Evolutionary conservation across 2,329 filamentous ascomycete species (phyloP).

Genomic region (Botrytis cinerea): DNA sequence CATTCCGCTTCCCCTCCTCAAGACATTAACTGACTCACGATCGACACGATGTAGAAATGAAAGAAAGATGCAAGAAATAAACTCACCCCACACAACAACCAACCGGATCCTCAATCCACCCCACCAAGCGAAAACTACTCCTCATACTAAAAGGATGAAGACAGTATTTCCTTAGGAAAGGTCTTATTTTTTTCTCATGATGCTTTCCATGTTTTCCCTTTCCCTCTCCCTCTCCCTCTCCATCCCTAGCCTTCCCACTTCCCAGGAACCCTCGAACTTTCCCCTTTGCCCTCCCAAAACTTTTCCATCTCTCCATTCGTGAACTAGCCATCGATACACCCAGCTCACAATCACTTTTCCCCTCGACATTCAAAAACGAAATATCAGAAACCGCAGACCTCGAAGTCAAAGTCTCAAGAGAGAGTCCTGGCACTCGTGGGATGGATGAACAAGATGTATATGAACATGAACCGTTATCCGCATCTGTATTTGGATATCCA

Average conservation of each 20-base stretch:
- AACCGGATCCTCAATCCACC: constrained; percentile 3
- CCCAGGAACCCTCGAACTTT: not conserved
- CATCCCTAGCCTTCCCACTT: not conserved
- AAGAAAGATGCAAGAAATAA: not conserved
- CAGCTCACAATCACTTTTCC: too few relatives aligned
- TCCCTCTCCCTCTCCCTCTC: not conserved
- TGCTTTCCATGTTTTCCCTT: not conserved
- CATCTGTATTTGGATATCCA: not conserved
- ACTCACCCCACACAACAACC: not conserved
- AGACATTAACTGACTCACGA: not conserved
- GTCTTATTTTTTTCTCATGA: not conserved
- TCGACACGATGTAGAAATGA: not conserved
- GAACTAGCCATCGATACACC: not conserved
- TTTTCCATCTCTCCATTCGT: not conserved
- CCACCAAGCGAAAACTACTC: not conserved
- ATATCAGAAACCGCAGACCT: not conserved
- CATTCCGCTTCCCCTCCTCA: not conserved
- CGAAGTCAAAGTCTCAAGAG: not conserved
- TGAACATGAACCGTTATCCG: not conserved
- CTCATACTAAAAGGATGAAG: constrained; percentile 8
- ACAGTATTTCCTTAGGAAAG: not conserved
- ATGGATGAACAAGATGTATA: not conserved
- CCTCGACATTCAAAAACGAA: not conserved
- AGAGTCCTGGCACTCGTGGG: not conserved
- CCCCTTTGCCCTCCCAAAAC: not conserved